Percentiles rank a stretch among this genome's conserved stretches.
phyloP scores from a whole-genome alignment of 345 rosid species.

The Brassica nigra region DNA sequence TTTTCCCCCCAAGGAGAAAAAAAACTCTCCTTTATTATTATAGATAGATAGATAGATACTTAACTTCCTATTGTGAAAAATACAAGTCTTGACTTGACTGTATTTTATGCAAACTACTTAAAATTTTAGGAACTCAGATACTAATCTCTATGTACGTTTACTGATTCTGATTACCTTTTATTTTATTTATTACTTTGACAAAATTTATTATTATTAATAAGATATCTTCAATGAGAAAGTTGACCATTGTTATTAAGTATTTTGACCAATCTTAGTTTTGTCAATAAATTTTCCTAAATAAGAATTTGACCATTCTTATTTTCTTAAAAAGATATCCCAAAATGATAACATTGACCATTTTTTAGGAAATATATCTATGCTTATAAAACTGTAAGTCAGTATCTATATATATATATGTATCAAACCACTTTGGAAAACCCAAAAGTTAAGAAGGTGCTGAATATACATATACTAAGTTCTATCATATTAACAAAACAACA shows the following conservation, averaged over 20 bases:
- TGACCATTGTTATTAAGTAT: background rate
- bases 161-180: background rate
- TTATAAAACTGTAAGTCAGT: background rate
- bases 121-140: background rate
- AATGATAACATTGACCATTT: background rate
- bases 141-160: background rate
- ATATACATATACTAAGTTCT: background rate
- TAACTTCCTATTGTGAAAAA: background rate
- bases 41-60: too few relatives aligned
- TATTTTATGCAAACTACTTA: background rate
- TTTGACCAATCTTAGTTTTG: background rate
- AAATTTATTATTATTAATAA: background rate
- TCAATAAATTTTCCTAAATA: background rate
- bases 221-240: background rate
- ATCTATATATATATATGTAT: background rate
- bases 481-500: background rate
- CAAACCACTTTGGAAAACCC: background rate
- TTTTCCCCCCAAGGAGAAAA: too few relatives aligned
- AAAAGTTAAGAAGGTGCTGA: background rate
- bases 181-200: background rate
- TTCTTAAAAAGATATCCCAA: background rate
- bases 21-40: too few relatives aligned
- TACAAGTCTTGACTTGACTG: background rate
- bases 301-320: background rate
- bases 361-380: background rate